Base-by-base conservation (phyloP, 2,329 filamentous ascomycete species). In the Cladosporium sp. region DNA sequence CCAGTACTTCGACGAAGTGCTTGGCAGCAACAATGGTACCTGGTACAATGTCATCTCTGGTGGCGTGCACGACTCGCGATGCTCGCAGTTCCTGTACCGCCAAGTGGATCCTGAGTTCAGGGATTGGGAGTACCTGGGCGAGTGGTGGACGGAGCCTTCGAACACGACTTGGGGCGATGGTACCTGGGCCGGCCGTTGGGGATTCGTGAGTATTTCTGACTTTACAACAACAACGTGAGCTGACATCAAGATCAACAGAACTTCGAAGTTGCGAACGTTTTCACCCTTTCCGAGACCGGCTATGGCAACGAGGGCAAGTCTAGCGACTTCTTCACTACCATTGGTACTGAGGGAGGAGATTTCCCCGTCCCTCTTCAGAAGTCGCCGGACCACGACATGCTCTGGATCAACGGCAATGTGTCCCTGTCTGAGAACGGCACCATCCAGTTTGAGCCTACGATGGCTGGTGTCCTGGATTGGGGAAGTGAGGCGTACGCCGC, bases 191-290 rank as follows among this genome's bases (percentile, higher is more conserved):
- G 59, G 59, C 4, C 56, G 59, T 3, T 61, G 59, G 59, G 59
- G 57, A 0, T 76, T 67, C 64, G 46, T 49, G 35, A 41, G 46
- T 19, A 41, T 11, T 33, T 11, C 14, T 49, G 34, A 28, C 14
- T 8, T 34, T 3, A 18, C 2, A 10, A 18, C 10, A 10, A 41
- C 13, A 6, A 10, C 31, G 18, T 33, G 9, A 16, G 34, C 46
- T 49, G 11, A 49, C 37, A 11, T 11, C 9, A 40, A 40, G 10
- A n/a, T 32, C 4, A 14, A 31, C 19, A 49, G 46, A 77, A 77
- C 55, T 75, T 74, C 40, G 74, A 77, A 57, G 71, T 74, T 9
- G 64, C 56, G 16, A 76, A 75, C 38, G 55, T 73, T 13, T 74
- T 76, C 58, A 60, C 65, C 11, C 58, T 77, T 3, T 67, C 72